Conservation (phyloP, 805 yeast species). For the Dipodascus geniculatus region DNA sequence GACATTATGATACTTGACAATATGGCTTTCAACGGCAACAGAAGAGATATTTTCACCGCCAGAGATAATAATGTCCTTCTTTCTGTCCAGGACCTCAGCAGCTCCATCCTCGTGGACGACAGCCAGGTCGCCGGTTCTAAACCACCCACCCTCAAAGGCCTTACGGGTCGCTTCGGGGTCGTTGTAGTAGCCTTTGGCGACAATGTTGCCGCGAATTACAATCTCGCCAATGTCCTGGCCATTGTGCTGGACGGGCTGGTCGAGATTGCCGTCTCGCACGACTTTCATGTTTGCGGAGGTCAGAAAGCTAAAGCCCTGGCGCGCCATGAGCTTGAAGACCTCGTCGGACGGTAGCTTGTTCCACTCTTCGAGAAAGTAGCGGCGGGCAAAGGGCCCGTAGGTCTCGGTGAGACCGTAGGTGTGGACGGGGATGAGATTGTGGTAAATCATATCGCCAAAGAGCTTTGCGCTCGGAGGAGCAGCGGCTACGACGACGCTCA, state of each 20-base stretch:
- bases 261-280: constrained; percentile 6
- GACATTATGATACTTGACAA: constrained; percentile 20
- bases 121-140: constrained; percentile 26
- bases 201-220: constrained; percentile 23
- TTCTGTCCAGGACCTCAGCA: constrained; percentile 24
- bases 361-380: constrained; percentile 25
- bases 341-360: constrained; percentile 17
- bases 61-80: constrained; percentile 27
- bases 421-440: constrained; percentile 25
- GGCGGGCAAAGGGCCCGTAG: constrained; percentile 25
- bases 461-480: constrained; percentile 27
- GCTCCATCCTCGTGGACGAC: constrained; percentile 26
- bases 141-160: constrained; percentile 26
- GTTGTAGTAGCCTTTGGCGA: constrained; percentile 24
- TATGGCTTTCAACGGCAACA: constrained; percentile 22
- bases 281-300: constrained; percentile 21
- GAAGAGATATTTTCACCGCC: constrained; percentile 29
- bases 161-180: constrained; percentile 24
- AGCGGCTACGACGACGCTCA: constrained; percentile 27
- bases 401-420: constrained; percentile 28
- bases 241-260: constrained; percentile 19
- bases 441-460: constrained; percentile 23
- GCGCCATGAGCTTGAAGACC: constrained; percentile 19
- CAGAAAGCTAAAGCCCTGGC: constrained; percentile 25
- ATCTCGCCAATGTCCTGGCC: constrained; percentile 27